Evolutionary conservation across 2,329 filamentous ascomycete species (phyloP), one percentile per base, ranked within the genome.

Genomic region (Alternaria sp.): DNA sequence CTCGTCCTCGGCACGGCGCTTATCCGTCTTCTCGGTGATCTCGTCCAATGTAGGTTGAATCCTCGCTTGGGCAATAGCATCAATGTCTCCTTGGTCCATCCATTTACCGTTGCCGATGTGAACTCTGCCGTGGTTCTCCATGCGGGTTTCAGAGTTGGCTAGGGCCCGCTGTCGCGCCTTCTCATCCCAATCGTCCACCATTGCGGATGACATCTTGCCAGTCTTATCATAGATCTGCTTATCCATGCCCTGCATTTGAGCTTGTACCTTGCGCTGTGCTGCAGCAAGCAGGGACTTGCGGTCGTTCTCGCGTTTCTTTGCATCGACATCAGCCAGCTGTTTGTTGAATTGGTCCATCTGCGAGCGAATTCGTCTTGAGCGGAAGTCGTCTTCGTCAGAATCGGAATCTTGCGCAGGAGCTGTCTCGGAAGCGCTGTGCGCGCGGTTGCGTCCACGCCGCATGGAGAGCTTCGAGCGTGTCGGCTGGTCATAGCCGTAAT

Each of bases 31-130:
- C 55, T 92, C 89, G 57, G 90, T 89, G 65, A 97, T 96, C 68
- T 96, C 92, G 69, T 97, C 90, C 6, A 97, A 79, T 0, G 96
- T 89, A 5, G 94, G 94, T 77, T 95, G 92, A 15, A 97, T 87
- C 69, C 90, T 89, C 49, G 87, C 88, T 12, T 88, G 87, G 3
- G 94, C 94, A 69, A 97, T 92, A 6, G 88, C 88, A 67, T 97
- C 89, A 15, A 97, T 88, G 51, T 94, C 92, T 6, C 88, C 85
- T 70, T 91, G 89, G 41, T 93, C 88, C 84, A 97, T 89, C 73
- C 90, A 94, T 73, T 88, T 93, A 8, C 93, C 93, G 47, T 91
- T 90, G 5, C 95, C 94, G 58, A 97, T 88, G 67, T 96, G 86
- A 69, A 88, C 82, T 72, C 83, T 85, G 54, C 87, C 85, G 47